Conservation (phyloP, 2,329 filamentous ascomycete species). For the Fusarium anthophilum region DNA sequence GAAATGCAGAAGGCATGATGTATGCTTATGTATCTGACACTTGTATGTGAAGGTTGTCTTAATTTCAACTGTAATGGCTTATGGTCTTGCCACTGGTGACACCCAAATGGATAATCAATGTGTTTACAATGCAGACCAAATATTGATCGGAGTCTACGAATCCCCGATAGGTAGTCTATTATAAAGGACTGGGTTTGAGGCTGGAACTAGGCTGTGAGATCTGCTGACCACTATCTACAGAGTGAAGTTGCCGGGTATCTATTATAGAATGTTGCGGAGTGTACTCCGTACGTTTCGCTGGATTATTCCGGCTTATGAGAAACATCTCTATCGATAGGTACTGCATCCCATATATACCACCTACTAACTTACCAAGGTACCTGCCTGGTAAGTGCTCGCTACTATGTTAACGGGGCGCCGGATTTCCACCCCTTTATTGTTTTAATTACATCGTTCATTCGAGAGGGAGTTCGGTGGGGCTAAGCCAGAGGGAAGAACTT, state of each 20-base stretch:
- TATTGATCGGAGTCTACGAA: not conserved
- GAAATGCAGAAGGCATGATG: not conserved
- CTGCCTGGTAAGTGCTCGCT: not conserved
- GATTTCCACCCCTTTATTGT: conserved; percentile 18
- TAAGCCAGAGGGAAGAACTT: not conserved
- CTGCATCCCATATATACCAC: too few species aligned
- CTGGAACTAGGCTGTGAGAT: not conserved
- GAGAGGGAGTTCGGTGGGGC: conserved; percentile 21
- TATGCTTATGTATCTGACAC: not conserved
- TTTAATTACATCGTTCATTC: not conserved
- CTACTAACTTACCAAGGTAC: not conserved
- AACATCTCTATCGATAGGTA: not conserved
- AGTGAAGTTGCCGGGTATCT: not conserved
- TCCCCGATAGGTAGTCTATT: not conserved
- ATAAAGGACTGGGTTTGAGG: not conserved
- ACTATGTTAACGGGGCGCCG: not conserved
- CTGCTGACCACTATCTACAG: not conserved
- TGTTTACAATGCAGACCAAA: not conserved
- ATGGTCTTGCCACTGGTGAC: not conserved
- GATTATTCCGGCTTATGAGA: not conserved
- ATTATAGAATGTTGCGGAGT: not conserved
- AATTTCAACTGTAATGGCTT: not conserved
- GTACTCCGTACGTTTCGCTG: not conserved
- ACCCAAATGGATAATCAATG: not conserved
- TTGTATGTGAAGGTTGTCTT: not conserved